phyloP scores from a whole-genome alignment of 148 eudicot genomes.

The Rhododendron ovatum region DNA sequence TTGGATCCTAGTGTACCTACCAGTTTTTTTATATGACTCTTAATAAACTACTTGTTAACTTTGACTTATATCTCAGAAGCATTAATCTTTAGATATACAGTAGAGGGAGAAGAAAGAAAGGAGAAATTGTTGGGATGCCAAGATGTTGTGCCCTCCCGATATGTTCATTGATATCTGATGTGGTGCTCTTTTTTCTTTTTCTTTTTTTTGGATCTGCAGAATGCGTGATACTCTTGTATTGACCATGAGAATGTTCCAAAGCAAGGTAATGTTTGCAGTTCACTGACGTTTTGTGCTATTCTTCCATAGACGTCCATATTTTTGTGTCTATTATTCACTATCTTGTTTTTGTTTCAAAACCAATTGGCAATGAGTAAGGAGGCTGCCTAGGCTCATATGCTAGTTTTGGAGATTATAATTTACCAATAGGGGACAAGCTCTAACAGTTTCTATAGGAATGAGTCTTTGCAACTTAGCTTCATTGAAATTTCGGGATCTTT shows the following conservation, averaged over 20 bases:
- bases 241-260: conserved; percentile 88
- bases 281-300: not conserved
- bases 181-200: conserved; percentile 6
- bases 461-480: not conserved
- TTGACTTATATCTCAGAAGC: not conserved
- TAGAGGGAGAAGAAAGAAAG: not conserved
- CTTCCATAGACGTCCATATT: not conserved
- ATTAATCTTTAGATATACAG: not conserved
- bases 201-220: conserved; percentile 33
- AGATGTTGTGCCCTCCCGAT: not conserved
- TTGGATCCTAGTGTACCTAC: not conserved
- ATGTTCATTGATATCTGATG: conserved; percentile 4
- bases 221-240: conserved; percentile 78
- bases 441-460: not conserved
- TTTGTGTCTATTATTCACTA: not conserved
- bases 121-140: not conserved
- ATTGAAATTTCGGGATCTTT: not conserved
- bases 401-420: not conserved
- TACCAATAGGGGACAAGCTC: not conserved
- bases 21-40: not conserved
- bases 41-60: not conserved
- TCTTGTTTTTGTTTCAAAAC: no score
- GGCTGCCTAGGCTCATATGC: not conserved
- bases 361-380: not conserved
- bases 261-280: conserved; percentile 53